Evolutionary conservation across 2,329 filamentous ascomycete genomes (phyloP).

Genomic region (Phyllosticta citriasiana): DNA sequence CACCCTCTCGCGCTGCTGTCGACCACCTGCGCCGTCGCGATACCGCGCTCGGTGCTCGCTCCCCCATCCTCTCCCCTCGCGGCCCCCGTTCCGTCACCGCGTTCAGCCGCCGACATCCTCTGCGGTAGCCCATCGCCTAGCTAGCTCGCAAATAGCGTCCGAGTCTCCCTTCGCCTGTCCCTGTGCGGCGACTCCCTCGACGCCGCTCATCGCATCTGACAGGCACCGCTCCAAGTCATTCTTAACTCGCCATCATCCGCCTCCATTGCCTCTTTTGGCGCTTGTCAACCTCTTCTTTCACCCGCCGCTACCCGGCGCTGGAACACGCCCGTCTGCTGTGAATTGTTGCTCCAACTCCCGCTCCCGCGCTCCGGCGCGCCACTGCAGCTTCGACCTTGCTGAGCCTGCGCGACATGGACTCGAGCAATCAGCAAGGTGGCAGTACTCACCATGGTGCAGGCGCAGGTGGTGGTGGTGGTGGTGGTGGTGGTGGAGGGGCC

Average conservation of each 20-base stretch:
- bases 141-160: background rate
- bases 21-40: too few relatives aligned
- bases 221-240: background rate
- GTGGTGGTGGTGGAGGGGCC: conserved; percentile 31
- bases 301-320: background rate
- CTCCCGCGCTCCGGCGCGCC: conserved; percentile 5
- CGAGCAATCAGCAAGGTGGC: background rate
- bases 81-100: background rate
- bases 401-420: conserved; percentile 9
- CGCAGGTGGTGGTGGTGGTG: conserved; percentile 27
- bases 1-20: background rate
- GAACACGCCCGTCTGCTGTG: background rate
- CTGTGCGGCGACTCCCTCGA: background rate
- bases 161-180: background rate
- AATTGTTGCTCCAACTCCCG: conserved; percentile 2
- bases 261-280: background rate
- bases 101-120: background rate
- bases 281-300: background rate
- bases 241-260: background rate
- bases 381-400: conserved; percentile 1
- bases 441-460: background rate
- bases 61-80: background rate
- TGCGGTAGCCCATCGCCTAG: background rate
- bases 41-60: background rate
- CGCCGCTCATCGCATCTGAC: background rate